Base-by-base conservation (phyloP, 306 rosid species). In the Rubus parviflorus region DNA sequence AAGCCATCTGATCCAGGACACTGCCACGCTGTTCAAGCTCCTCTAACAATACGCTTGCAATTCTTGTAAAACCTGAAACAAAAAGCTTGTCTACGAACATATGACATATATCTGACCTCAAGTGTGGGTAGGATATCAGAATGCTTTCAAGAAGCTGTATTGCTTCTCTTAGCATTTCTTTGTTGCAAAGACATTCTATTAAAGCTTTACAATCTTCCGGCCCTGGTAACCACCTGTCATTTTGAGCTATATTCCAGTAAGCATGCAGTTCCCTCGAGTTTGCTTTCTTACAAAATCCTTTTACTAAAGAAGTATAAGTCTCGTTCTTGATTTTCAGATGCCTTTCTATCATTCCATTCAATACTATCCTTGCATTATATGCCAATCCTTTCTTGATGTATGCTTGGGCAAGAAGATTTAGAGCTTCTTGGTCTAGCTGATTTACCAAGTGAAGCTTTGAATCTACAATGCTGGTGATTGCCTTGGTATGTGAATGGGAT, bases 131-230 rank as follows among this genome's bases (percentile, higher is more conserved):
- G 67, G 90, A 83, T 22, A 81, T 60, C 79, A 92, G 76, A 92
- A 92, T 87, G 82, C 74, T 78, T 83, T 92, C 90, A 79, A 95
- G 87, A 77, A 89, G 85, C 80, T 82, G 85, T 37, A 91, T 75
- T 54, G 88, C 93, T 84, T 95, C 86, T 11, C 58, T 67, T 5
- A 87, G 70, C 88, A 83, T 78, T 75, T 88, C 84, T 57, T 35
- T 54, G 70, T 80, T 78, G 83, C 96, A 89, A 75, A 90, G 84
- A 82, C 77, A 83, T 23, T 75, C 73, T 6, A 88, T 64, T 75
- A 95, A 89, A 57, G 57, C 57, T 82, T 87, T 80, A 82, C 86
- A 87, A 73, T 87, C 89, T 45, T 86, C 79, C 72, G 85, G 64
- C 38, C 83, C 65, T 2, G 98, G 97, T 25, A 81, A 22, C 97